Conservation (phyloP, 257 asterid species). For the Fraxinus excelsior region DNA sequence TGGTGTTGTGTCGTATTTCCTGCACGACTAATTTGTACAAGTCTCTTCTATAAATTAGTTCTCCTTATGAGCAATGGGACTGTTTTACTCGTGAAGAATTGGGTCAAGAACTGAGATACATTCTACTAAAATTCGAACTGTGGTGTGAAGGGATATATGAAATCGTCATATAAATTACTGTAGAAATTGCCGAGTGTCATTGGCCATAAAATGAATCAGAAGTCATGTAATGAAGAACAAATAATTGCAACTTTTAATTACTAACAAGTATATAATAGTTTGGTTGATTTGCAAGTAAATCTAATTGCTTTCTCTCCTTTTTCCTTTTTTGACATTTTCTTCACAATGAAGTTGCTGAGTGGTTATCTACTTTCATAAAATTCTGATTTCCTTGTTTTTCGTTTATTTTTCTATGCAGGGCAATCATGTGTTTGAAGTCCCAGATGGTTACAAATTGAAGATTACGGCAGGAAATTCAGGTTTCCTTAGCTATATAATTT, state of each 20-base stretch:
- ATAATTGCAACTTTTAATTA: slow-evolving; percentile 12
- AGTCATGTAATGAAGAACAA: too few species aligned
- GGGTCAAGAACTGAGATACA: neutral
- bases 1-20: too few species aligned
- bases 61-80: neutral
- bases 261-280: neutral
- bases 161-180: too few species aligned
- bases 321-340: neutral
- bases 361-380: slow-evolving; percentile 12
- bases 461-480: slow-evolving; percentile 80
- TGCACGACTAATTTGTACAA: too few species aligned
- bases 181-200: neutral
- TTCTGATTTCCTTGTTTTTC: neutral
- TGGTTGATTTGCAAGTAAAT: neutral
- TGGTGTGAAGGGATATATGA: neutral
- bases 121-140: neutral
- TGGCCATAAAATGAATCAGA: neutral
- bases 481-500: slow-evolving; percentile 26
- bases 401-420: slow-evolving; percentile 60
- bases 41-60: neutral
- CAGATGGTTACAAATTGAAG: slow-evolving; percentile 83
- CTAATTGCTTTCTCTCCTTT: neutral
- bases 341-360: neutral
- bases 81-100: neutral
- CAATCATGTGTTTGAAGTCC: slow-evolving; percentile 79